Evolutionary conservation across 768 basidiomycete genomes (phyloP), one percentile per base, ranked within the genome.

Genomic region (Goffeauzyma gilvescens): DNA sequence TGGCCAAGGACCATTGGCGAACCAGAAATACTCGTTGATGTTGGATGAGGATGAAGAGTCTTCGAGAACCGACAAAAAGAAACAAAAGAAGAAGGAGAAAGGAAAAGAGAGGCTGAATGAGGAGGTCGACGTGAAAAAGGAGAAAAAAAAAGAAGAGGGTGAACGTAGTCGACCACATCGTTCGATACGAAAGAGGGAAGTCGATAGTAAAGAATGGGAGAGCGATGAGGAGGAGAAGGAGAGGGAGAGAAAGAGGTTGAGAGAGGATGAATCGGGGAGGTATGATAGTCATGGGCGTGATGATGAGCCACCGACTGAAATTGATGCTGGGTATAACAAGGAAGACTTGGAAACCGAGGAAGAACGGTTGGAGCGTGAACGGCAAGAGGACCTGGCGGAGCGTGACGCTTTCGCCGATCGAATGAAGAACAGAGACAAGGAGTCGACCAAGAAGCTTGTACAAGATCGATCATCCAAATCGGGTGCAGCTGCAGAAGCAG

Each of bases 401-500:
- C 71, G 93, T 47, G 93, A 98, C 61, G 90, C 78, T 13, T 93
- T 98, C 53, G 80, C 90, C 4, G 79, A 84, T 48, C 78, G 93
- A 4, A 72, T 98, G 49, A 74, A 72, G 57, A 72, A 76, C 42
- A 75, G 79, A 34, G 90, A 98, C 63, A 70, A 71, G 53, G 80
- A 85, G 60, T 75, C 71, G 62, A 82, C 80, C 32, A 93, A 89
- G 67, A 84, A 83, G 55, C 61, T 98, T 14, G 79, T 93, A 23
- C 81, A 87, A 58, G 90, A 96, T 60, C 76, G 81, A 15, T 87
- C 86, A 22, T 81, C 83, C 18, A 81, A 78, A 59, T 65, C 67
- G 8, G 51, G 45, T 30, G 79, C 75, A 8, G 80, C 80, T 15
- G 76, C 80, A 8, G 90, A 93, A 48, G 83, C 84, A 21, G 76